Evolutionary conservation across 2,329 filamentous ascomycete species (phyloP), one percentile per base, ranked within the genome.

Genomic region (Microsporum audouinii): DNA sequence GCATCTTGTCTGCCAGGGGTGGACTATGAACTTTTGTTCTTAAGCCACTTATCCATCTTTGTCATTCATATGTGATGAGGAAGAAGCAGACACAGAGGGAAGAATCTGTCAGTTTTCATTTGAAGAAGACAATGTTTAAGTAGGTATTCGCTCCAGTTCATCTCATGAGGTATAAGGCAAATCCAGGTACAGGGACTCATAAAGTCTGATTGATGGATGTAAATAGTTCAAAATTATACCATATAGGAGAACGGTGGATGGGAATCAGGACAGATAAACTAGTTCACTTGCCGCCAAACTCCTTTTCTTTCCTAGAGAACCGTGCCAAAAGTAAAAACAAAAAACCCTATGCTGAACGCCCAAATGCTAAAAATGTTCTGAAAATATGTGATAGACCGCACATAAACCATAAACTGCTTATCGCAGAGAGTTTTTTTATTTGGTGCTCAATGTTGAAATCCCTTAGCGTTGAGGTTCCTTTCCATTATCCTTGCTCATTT

Each of bases 401-500:
- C 7, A 31, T 8, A 51, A 14, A 51, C 17, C 17, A 51, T 10
- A 33, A 31, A 14, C 45, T 29, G 27, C 0, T 10, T 23, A 23
- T 23, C 17, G 17, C 17, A 23, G 17, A 23, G 17, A 23, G 17
- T 23, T 23, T 23, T 23, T 23, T 23, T 23, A 23, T 23, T 39
- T 39, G 38, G 34, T 39, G 38, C 38, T 12, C 14, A 12, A 39
- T 23, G 14, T 39, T 12, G 38, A 47, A 6, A 27, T 34, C 10
- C 2, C 23, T 57, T 34, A 57, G 34, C 23, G 23, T 10, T 31
- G 34, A 14, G 55, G 55, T 29, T 39, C 34, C 17, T 41, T 57
- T 29, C 36, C 29, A 10, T 57, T 63, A 23, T 33, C 23, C 45
- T 59, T 62, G n/a, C 36, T 56, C 39, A 55, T 62, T 14, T 51